Conservation (phyloP, 2,329 filamentous ascomycete genomes). For the Sporothrix globosa region DNA sequence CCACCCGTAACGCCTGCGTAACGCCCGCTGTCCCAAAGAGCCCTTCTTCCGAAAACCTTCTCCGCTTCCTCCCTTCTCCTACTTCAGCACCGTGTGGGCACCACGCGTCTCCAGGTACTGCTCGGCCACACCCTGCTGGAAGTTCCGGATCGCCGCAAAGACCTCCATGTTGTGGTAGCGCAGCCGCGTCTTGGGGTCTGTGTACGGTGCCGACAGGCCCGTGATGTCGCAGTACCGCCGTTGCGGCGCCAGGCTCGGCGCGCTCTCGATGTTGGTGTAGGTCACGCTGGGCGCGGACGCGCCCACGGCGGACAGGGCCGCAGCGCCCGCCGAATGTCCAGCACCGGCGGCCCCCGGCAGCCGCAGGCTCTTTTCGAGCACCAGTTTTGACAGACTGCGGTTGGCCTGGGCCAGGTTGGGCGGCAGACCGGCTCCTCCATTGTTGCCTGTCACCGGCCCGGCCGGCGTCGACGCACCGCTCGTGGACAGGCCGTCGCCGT, state of each 20-base stretch:
- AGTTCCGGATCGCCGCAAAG: constrained; percentile 76
- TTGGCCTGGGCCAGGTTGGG: constrained; percentile 88
- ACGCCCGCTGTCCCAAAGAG: neutral
- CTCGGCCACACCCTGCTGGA: constrained; percentile 83
- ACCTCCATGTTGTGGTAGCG: constrained; percentile 93
- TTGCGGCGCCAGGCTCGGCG: constrained; percentile 81
- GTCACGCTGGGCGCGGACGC: constrained; percentile 71
- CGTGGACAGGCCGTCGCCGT: constrained; percentile 58
- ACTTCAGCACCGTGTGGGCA: constrained; percentile 92
- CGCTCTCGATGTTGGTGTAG: constrained; percentile 92
- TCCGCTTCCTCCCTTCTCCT: constrained; percentile 41
- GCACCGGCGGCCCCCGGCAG: constrained; percentile 5
- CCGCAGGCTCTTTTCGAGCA: constrained; percentile 76
- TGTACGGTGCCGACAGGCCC: constrained; percentile 85
- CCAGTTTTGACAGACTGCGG: constrained; percentile 81
- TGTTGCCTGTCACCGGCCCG: constrained; percentile 42
- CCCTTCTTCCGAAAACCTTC: neutral
- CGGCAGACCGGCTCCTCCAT: constrained; percentile 43
- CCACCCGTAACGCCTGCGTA: neutral
- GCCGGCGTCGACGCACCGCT: constrained; percentile 58
- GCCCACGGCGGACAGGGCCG: neutral
- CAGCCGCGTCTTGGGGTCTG: constrained; percentile 91
- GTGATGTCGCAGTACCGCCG: constrained; percentile 96
- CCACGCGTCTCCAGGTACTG: constrained; percentile 86
- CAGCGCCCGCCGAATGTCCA: neutral